Evolutionary conservation across 176 grass and related monocot species (phyloP), one percentile per base, ranked within the genome.

Genomic region (Saccharum officinarum): DNA sequence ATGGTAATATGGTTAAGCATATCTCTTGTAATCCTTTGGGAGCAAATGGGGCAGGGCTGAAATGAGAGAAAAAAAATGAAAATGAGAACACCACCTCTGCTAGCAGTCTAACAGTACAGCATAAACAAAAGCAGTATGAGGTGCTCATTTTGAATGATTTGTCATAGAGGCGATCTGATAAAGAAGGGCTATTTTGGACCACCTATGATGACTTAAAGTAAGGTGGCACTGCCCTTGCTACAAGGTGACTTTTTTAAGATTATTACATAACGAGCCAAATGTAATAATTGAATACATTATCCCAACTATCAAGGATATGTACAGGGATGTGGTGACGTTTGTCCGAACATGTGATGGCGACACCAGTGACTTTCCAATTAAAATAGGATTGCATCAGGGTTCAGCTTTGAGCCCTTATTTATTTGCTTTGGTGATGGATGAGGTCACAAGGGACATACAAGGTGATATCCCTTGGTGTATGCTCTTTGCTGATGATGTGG

Each of bases 31-130:
- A 99, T 84, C 90, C 94, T 99, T 69, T 92, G 82, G 31, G 90
- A 92, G 90, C 97, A 99, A 28, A 99, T 92, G 25, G 97, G 97
- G 77, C 97, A 99, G 34, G 84, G 88, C 97, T 99, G 92, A 84
- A 94, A 90, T 59, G 36, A 63, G 11, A 79, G 77, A 31, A 7
- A 44, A 44, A 71, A 67, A 47, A 69, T 61, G 22, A 12, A 42
- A 84, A 63, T 84, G 30, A 69, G 75, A 91, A 76, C 2, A 76
- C 31, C 45, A 76, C 34, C n/a, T 44, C 40, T 25, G 10, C 11
- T 33, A 47, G 54, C 40, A 80, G 14, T 84, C 8, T 20, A 69
- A 26, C 15, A 79, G 80, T 57, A 25, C 3, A 34, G 18, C 30
- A 63, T 38, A 82, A 49, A 46, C 20, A 45, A 59, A 74, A 79